Evolutionary conservation across 2,329 filamentous ascomycete genomes (phyloP).

Genomic region (Alternaria novae-zelandiae): DNA sequence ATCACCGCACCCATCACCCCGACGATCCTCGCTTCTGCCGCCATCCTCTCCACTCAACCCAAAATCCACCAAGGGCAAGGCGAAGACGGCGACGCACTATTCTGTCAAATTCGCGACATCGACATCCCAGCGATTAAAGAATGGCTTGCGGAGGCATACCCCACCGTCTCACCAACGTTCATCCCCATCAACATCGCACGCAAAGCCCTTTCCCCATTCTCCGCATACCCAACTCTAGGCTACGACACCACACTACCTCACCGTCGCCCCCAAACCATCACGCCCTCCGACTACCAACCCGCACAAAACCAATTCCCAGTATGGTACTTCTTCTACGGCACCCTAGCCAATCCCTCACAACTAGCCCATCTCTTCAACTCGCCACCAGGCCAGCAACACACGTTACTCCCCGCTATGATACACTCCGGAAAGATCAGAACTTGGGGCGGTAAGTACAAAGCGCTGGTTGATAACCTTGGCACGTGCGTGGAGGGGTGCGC

Average conservation of each 20-base stretch:
- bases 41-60: neutral
- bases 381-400: neutral
- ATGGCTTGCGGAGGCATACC: neutral
- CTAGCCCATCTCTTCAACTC: neutral
- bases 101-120: neutral
- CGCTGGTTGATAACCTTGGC: neutral
- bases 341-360: neutral
- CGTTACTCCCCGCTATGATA: neutral
- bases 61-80: neutral
- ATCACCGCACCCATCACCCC: neutral
- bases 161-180: neutral
- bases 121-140: neutral
- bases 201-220: neutral
- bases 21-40: neutral
- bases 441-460: neutral
- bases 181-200: neutral
- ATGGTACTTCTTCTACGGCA: neutral
- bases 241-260: neutral
- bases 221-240: neutral
- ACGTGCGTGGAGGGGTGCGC: neutral
- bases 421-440: neutral
- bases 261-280: neutral
- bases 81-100: neutral
- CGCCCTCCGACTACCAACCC: accelerated
- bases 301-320: neutral